Evolutionary conservation across 805 yeast genomes (phyloP), one percentile per base, ranked within the genome.

Genomic region (Yarrowia yakushimensis): DNA sequence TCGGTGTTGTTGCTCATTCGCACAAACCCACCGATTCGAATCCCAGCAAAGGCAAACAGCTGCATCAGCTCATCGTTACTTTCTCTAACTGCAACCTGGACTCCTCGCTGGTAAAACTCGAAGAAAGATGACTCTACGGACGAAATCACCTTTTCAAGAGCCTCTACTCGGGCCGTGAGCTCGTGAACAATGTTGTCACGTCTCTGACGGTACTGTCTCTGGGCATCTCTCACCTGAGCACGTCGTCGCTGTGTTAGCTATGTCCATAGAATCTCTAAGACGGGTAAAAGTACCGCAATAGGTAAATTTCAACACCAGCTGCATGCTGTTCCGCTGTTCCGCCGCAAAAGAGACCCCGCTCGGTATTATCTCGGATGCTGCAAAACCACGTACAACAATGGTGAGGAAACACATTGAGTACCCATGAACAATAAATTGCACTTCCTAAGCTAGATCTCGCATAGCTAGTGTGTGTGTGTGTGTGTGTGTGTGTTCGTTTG

Each of bases 221-320:
- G 67, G 9, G 67, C 67, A 13, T 50, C 63, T 33, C 67, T 25
- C 10, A 65, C 55, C 30, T 65, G 67, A 17, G 66, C 67, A 12
- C 67, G n/a, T 63, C 67, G 54, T 41, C 66, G 63, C 37, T 65
- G 45, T 20, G 60, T 52, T 52, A 52, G 60, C n/a, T n/a, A 10
- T 8, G 20, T 8, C 10, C 11, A 10, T 18, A 17, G 18, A 36
- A 18, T 17, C 41, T n/a, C n/a, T n/a, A n/a, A n/a, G n/a, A n/a
- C n/a, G n/a, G n/a, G 22, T 3, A 17, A 36, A 18, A 20, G 20
- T 17, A 37, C 17, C 4, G 13, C 36, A 31, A 31, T 12, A n/a
- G n/a, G n/a, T n/a, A n/a, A n/a, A n/a, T n/a, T n/a, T n/a, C n/a
- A n/a, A n/a, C n/a, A n/a, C n/a, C n/a, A n/a, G n/a, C n/a, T n/a